Base-by-base conservation (phyloP, 2,329 filamentous ascomycete genomes). In the Aspergillus cejpii region DNA sequence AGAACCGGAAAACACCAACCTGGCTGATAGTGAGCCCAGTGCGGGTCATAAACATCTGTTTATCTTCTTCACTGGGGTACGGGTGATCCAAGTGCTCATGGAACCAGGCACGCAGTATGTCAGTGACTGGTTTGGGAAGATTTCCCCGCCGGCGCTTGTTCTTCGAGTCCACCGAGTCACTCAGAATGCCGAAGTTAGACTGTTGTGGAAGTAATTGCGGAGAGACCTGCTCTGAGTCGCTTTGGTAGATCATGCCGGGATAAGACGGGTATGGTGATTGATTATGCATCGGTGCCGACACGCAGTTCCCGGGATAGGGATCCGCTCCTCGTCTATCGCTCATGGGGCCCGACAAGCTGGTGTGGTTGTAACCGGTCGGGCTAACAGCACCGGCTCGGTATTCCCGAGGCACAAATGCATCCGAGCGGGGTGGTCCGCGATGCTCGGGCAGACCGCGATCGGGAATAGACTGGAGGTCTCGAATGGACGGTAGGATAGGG, bases 11-110 rank as follows among this genome's bases (percentile, higher is more conserved):
- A 15, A 10, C 15, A 48, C 64, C 52, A 59, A 74, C 71, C 66
- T 74, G 71, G 46, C 84, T 90, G 71, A 94, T 83, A 43, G 86
- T 84, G 21, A 95, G 72, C 1, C 81, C 81, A 1, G 88, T 94
- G 59, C 81, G 74, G 37, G 77, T 76, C 75, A 89, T 87, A 38
- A 94, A 74, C 47, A 85, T 79, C 60, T 90, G 80, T 67, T 94
- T 94, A 69, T 94, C 85, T 51, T 94, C 87, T 64, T 94, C 87
- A 3, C 82, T 89, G 1, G 88, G 88, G 62, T 94, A 94, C 0
- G 88, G 87, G 59, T 92, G 87, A 48, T 81, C 74, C 6, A 89
- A 67, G 64, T 92, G 85, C n/a, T 76, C 75, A 41, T 82, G 68
- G 53, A 94, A 90, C 89, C 89, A 95, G 0, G 79, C 73, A 43